Evolutionary conservation across 768 basidiomycete species (phyloP).

Genomic region (Russula griseocarnosa): DNA sequence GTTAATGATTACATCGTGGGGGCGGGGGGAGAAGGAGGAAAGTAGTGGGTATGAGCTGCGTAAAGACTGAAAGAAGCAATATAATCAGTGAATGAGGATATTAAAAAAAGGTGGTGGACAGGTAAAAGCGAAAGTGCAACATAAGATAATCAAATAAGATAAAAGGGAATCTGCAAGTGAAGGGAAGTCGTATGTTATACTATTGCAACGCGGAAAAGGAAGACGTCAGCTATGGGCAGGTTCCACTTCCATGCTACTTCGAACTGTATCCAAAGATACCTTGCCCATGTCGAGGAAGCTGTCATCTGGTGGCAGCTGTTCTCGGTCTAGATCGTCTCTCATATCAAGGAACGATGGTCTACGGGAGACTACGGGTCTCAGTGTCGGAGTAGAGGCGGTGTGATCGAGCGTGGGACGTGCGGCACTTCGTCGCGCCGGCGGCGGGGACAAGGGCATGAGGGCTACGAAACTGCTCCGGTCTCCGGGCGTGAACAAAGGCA

Average conservation of each 20-base stretch:
- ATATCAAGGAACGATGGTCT: constrained; percentile 75
- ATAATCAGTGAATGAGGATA: constrained; percentile 8
- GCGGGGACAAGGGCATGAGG: constrained; percentile 39
- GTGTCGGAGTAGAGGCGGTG: constrained; percentile 16
- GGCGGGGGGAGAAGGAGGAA: constrained; percentile 8
- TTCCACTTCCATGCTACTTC: constrained; percentile 36
- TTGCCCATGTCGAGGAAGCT: constrained; percentile 44
- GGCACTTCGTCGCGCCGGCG: constrained; percentile 30
- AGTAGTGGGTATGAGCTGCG: constrained; percentile 17
- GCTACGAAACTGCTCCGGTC: constrained; percentile 32
- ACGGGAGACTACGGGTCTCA: constrained; percentile 51
- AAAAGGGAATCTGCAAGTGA: constrained; percentile 11
- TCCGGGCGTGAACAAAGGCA: constrained; percentile 3
- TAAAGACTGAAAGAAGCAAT: constrained; percentile 1
- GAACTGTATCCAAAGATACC: constrained; percentile 40
- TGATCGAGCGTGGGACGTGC: constrained; percentile 20
- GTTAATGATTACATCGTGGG: neutral
- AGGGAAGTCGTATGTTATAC: neutral
- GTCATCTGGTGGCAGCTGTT: constrained; percentile 31
- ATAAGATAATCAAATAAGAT: constrained; percentile 24
- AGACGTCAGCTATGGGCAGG: constrained; percentile 3
- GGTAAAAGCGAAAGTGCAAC: constrained; percentile 2
- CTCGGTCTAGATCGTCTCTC: constrained; percentile 37
- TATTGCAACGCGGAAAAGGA: constrained; percentile 7
- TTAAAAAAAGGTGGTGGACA: constrained; percentile 11